Conservation (phyloP, 192 early-diverging fungal genomes). For the Linnemannia elongata region DNA sequence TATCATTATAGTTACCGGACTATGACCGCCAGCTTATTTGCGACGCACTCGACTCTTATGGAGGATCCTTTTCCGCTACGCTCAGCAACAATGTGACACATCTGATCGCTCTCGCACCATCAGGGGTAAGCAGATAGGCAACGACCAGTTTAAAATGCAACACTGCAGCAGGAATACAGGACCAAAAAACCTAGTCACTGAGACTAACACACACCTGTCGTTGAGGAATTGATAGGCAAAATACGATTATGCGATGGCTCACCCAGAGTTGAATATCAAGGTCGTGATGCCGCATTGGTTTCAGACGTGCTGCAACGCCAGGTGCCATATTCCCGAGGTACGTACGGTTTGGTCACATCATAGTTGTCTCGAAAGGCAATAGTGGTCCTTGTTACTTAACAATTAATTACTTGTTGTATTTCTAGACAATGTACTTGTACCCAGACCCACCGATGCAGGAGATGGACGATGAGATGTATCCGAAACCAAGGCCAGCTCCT, state of each 20-base stretch:
- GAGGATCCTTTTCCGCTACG: conserved; percentile 11
- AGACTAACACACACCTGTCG: neutral
- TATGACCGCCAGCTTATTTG: conserved; percentile 37
- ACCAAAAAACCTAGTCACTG: neutral
- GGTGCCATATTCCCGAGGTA: conserved; percentile 64
- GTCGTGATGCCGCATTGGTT: conserved; percentile 83
- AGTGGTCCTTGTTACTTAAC: neutral
- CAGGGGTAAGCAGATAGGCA: conserved; percentile 21
- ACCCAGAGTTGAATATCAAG: conserved; percentile 65
- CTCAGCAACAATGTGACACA: conserved; percentile 25
- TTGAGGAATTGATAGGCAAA: conserved; percentile 44
- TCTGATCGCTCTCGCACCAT: conserved; percentile 25
- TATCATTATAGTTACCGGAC: conserved; percentile 27
- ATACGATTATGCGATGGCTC: conserved; percentile 59
- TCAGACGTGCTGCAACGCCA: conserved; percentile 72
- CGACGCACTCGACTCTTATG: conserved; percentile 28
- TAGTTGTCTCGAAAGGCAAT: too few species aligned
- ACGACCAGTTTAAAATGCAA: neutral
- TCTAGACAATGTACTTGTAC: conserved; percentile 42
- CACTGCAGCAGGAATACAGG: neutral
- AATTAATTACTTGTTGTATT: neutral
- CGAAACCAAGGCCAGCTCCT: neutral
- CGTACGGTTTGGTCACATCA: conserved; percentile 57
- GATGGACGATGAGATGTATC: neutral
- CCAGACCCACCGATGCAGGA: conserved; percentile 50